A percentile compares a stretch with the other conserved stretches of the same genome.
Conservation (phyloP, 495 filamentous ascomycete genomes). For the Hyaloscypha variabilis region DNA sequence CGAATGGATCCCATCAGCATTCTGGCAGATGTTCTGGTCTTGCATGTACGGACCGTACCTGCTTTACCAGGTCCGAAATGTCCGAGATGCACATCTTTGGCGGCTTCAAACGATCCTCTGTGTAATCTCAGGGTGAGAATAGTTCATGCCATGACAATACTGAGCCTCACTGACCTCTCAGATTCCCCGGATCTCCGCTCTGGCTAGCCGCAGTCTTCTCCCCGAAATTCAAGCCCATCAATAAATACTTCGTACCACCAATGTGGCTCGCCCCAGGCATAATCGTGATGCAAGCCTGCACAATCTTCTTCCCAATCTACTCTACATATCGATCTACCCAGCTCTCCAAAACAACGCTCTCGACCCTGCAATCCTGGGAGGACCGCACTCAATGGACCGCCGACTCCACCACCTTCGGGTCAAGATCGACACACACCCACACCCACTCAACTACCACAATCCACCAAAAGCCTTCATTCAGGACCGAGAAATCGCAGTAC, state of each 20-base stretch:
- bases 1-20: conserved; percentile 49
- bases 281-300: conserved; percentile 53
- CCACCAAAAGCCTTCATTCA: conserved; percentile 28
- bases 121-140: conserved; percentile 53
- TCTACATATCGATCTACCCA: conserved; percentile 53
- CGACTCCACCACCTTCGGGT: background rate
- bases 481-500: conserved; percentile 35
- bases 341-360: conserved; percentile 41
- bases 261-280: conserved; percentile 62
- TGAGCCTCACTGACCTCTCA: conserved; percentile 26
- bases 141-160: conserved; percentile 10
- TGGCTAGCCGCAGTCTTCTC: conserved; percentile 66
- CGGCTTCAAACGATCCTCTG: conserved; percentile 65
- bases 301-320: conserved; percentile 57
- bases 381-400: conserved; percentile 27
- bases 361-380: conserved; percentile 34
- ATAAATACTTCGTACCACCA: conserved; percentile 54
- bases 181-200: conserved; percentile 65
- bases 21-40: conserved; percentile 68
- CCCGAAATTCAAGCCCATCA: conserved; percentile 55
- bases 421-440: background rate
- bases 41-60: conserved; percentile 56
- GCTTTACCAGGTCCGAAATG: conserved; percentile 49
- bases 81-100: conserved; percentile 70
- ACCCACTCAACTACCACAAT: background rate